Percentiles rank a stretch among this genome's conserved stretches.
Conservation (phyloP, 495 filamentous ascomycete species). For the Xylaria sp. region DNA sequence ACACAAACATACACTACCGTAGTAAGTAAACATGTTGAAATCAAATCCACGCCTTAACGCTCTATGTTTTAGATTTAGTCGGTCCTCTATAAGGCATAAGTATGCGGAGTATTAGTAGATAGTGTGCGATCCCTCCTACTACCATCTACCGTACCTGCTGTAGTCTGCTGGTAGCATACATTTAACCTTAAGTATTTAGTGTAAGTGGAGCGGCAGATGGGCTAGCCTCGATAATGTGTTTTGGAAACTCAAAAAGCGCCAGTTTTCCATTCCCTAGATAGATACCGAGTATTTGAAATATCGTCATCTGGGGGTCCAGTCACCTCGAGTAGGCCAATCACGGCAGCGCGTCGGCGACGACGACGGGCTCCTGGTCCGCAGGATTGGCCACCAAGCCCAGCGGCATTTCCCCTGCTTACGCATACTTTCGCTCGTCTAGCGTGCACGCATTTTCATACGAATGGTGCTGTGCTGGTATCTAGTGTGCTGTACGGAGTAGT, state of each 20-base stretch:
- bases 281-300: too few relatives aligned
- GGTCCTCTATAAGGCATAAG: not conserved
- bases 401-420: conserved; percentile 15
- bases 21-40: conserved; percentile 13
- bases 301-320: too few relatives aligned
- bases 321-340: conserved; percentile 18
- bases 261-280: not conserved
- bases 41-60: not conserved
- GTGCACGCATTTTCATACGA: too few relatives aligned
- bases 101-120: too few relatives aligned
- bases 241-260: not conserved
- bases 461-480: too few relatives aligned
- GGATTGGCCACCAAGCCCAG: not conserved
- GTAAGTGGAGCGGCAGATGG: not conserved
- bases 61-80: not conserved
- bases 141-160: too few relatives aligned
- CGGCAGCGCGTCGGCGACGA: not conserved
- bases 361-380: conserved; percentile 12
- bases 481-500: too few relatives aligned
- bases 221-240: conserved; percentile 9
- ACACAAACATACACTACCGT: not conserved
- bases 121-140: too few relatives aligned
- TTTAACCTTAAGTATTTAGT: too few relatives aligned
- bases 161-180: too few relatives aligned
- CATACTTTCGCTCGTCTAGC: not conserved